Conservation (phyloP, 108 stramenopile species). For the Stephanodiscus minutulus region DNA sequence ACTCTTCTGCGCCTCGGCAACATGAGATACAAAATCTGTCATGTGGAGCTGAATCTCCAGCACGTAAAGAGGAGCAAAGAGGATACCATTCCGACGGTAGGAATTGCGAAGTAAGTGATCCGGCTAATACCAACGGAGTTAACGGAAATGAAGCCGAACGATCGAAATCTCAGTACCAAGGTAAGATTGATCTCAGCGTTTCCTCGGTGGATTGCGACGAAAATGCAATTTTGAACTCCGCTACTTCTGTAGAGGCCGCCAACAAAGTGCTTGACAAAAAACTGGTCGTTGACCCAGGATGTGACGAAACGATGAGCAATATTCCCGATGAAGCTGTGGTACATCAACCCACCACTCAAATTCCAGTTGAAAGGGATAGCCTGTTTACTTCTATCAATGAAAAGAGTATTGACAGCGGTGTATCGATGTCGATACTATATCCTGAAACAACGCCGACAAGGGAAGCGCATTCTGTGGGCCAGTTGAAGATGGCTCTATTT, state of each 20-base stretch:
- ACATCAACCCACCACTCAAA: not conserved
- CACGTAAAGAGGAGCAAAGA: not conserved
- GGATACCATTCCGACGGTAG: not conserved
- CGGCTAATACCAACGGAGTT: not conserved
- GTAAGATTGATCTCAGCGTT: not conserved
- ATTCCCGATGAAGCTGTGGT: not conserved
- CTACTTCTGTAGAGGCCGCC: not conserved
- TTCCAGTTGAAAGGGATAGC: not conserved
- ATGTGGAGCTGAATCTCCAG: not conserved
- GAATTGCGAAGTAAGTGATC: not conserved
- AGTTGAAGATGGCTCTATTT: slow-evolving; percentile 45
- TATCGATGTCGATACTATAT: not conserved
- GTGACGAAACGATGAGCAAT: not conserved
- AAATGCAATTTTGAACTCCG: not conserved
- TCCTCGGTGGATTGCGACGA: too few relatives aligned
- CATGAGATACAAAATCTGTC: not conserved
- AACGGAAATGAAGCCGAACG: not conserved
- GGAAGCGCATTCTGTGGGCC: slow-evolving; percentile 13
- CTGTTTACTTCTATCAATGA: not conserved
- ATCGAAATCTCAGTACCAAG: not conserved
- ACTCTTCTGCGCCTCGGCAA: not conserved
- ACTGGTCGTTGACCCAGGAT: not conserved
- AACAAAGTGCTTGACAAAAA: not conserved
- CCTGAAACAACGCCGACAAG: not conserved
- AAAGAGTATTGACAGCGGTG: not conserved